These are phyloP conservation scores for Westerdykella sp. DNA, from an alignment of 2,329 filamentous ascomycete genomes.

Conservation along the genomic window DNA sequence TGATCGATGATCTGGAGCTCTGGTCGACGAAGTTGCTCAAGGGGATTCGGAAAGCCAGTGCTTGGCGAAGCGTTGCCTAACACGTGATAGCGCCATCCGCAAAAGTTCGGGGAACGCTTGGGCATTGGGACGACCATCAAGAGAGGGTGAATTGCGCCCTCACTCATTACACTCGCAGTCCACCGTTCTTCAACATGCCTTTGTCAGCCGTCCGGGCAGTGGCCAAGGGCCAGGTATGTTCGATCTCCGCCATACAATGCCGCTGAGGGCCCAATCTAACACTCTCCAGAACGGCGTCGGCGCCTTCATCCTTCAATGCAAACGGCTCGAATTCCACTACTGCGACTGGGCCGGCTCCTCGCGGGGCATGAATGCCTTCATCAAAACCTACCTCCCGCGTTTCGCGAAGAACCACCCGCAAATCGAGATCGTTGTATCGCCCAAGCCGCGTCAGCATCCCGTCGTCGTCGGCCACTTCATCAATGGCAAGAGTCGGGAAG, in stretches of 20 bases:
- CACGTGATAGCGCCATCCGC: constrained; percentile 22
- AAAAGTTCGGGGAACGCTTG: constrained; percentile 11
- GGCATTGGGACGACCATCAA: background rate
- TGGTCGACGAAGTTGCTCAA: constrained; percentile 1
- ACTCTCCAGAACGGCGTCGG: constrained; percentile 79
- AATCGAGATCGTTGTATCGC: constrained; percentile 87
- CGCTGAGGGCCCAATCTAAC: constrained; percentile 8
- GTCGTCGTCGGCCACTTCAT: constrained; percentile 86
- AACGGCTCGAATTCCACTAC: constrained; percentile 91
- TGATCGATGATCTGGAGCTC: background rate
- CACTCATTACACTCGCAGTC: background rate
- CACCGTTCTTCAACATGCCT: constrained; percentile 39
- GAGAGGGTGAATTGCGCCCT: background rate
- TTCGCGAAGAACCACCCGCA: constrained; percentile 80
- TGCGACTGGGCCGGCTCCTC: constrained; percentile 95
- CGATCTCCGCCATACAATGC: constrained; percentile 3
- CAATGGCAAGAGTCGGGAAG: constrained; percentile 76
- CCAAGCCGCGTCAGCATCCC: constrained; percentile 82
- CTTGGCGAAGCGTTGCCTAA: constrained; percentile 18
- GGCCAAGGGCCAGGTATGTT: constrained; percentile 51
- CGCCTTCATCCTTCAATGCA: constrained; percentile 96
- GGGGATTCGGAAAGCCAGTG: background rate
- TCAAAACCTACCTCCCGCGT: constrained; percentile 65
- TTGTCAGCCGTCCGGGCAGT: constrained; percentile 48
- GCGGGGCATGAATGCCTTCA: constrained; percentile 85